Evolutionary conservation across 495 filamentous ascomycete genomes (phyloP), one percentile per base, ranked within the genome.

Genomic region (Ramalina intermedia): DNA sequence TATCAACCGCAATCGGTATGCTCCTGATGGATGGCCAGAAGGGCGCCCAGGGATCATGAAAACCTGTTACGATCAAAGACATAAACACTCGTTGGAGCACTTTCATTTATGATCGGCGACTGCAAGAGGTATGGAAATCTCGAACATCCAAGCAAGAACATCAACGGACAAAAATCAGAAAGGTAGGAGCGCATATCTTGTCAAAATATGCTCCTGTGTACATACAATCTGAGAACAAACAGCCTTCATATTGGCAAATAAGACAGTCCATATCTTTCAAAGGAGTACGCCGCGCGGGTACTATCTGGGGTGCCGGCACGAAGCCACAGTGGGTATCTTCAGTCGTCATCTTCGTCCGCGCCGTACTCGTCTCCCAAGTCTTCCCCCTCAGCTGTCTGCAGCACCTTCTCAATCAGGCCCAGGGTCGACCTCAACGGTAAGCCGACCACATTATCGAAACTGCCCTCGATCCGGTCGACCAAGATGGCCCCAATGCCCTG

Each of bases 371-470:
- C 62, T 24, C 66, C 67, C 20, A 64, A 59, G 6, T 64, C 61
- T 7, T 55, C 58, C 45, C 75, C 72, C 43, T 76, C 75, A 58
- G 77, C 74, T 58, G 66, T 66, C 39, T 63, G 58, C 51, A 93
- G 62, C 21, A 85, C 81, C 71, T 79, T 85, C 71, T 98, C 87
- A 55, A 93, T 89, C 49, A 95, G 58, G 65, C 78, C 79, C 64
- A 96, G 61, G 21, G 80, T 86, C 57, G 79, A 74, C 60, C 86
- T 76, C 47, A 98, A 66, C 27, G 91, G 91, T 69, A 98, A 63
- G n/a, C 93, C 91, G 45, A 98, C 78, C 6, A 96, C 91, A 69
- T 96, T 96, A 73, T 98, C 90, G 58, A 79, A 87, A 41, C 77
- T 78, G 6, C 91, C 93, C 54, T 95, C 82, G 48, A 98, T 82